These are phyloP conservation scores for Acacia crassicarpa DNA, from an alignment of 306 rosid genomes.

Conservation along the genomic window DNA sequence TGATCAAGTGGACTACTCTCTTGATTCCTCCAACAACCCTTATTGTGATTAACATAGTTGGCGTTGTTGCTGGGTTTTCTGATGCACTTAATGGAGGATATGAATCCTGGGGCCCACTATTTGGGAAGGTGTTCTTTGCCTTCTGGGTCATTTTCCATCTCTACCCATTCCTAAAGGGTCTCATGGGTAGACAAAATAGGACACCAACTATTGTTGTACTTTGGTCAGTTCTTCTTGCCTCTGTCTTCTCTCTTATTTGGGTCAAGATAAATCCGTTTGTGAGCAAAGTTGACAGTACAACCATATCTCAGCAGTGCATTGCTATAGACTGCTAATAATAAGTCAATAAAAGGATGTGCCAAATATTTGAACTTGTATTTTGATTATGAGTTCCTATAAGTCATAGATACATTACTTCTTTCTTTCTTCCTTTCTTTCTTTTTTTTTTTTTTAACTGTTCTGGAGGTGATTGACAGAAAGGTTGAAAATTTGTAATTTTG, in stretches of 20 bases:
- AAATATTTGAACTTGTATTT: constrained; percentile 10
- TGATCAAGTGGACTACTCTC: constrained; percentile 91
- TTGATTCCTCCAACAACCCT: constrained; percentile 93
- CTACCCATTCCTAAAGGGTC: constrained; percentile 96
- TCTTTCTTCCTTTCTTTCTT: no score
- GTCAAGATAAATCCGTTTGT: constrained; percentile 92
- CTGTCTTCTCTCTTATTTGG: constrained; percentile 94
- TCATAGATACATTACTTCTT: constrained; percentile 8
- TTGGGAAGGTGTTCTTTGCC: constrained; percentile 95
- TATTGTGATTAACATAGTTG: constrained; percentile 81
- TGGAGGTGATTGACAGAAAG: constrained; percentile 14
- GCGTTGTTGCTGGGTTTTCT: constrained; percentile 96
- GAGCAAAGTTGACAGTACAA: constrained; percentile 54
- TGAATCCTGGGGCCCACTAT: constrained; percentile 98
- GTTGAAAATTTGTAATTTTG: constrained; percentile 28
- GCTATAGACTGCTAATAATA: constrained; percentile 72
- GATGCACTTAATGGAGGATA: constrained; percentile 95
- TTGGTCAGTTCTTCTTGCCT: constrained; percentile 95
- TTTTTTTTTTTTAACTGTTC: neutral
- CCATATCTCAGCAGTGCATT: constrained; percentile 56
- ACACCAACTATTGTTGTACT: constrained; percentile 94
- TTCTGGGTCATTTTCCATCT: constrained; percentile 96
- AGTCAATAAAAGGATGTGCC: constrained; percentile 30
- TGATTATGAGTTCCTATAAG: constrained; percentile 20
- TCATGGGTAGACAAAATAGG: constrained; percentile 97